A percentile compares a stretch with the other conserved stretches of the same genome.
Evolutionary conservation across 164 flowering plant species (phyloP).

Genomic region (Taxillus chinensis): DNA sequence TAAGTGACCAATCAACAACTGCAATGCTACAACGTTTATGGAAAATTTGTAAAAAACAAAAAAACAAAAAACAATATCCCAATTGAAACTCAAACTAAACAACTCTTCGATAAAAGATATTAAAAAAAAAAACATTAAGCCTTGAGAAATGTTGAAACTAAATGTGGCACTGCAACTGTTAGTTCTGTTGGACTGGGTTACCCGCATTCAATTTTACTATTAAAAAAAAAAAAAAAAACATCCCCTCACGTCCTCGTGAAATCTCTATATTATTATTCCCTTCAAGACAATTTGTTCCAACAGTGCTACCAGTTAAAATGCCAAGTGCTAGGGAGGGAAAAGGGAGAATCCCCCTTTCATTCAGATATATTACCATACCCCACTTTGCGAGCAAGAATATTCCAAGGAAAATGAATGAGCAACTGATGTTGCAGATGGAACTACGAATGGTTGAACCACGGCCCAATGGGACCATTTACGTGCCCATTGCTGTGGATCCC

Average conservation of each 20-base stretch:
- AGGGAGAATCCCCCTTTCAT: slow-evolving; percentile 8
- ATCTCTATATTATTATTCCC: not conserved
- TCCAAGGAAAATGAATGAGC: not conserved
- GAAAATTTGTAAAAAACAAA: too few species aligned
- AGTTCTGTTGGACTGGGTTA: slow-evolving; percentile 15
- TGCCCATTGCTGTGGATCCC: slow-evolving; percentile 81
- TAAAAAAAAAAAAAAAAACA: too few species aligned
- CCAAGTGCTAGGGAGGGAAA: slow-evolving; percentile 9
- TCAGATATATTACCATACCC: slow-evolving; percentile 14
- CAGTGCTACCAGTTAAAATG: slow-evolving; percentile 34
- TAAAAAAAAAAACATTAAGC: not conserved
- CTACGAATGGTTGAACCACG: slow-evolving; percentile 72
- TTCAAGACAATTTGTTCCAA: slow-evolving; percentile 12
- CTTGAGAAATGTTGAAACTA: slow-evolving; percentile 5
- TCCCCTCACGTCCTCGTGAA: not conserved
- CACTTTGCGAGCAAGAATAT: not conserved
- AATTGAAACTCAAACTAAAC: too few species aligned
- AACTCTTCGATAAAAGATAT: too few species aligned
- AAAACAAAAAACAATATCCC: too few species aligned
- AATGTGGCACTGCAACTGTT: slow-evolving; percentile 29
- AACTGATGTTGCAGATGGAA: too few species aligned
- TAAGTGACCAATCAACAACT: too few species aligned
- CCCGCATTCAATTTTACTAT: not conserved
- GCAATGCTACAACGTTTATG: too few species aligned
- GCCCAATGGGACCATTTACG: slow-evolving; percentile 61